phyloP scores from a whole-genome alignment of 208 protist genomes.

The Tritrichomonas foetus region DNA sequence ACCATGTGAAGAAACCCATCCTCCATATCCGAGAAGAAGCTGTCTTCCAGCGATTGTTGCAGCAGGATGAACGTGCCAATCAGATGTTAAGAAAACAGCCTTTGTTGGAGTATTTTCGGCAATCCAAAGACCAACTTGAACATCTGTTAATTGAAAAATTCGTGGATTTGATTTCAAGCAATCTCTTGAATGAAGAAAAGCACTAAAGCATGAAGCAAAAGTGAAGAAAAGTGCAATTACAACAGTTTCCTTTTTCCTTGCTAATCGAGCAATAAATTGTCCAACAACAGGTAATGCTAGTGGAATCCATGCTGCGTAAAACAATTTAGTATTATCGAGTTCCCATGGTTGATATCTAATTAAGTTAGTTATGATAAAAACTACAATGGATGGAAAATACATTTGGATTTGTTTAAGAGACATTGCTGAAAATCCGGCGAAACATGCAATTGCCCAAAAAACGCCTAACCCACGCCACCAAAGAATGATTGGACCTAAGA shows the following conservation, averaged over 20 bases:
- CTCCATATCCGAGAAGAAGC: neutral
- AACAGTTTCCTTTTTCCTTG: neutral
- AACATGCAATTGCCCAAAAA: neutral
- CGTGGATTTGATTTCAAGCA: neutral
- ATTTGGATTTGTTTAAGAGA: neutral
- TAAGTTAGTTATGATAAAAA: neutral
- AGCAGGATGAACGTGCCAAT: neutral
- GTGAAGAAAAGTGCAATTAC: neutral
- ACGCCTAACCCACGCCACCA: neutral
- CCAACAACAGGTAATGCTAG: neutral
- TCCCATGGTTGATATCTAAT: slow-evolving; percentile 36
- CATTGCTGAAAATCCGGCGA: neutral
- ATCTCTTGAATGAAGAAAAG: neutral
- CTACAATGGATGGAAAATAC: neutral
- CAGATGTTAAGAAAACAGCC: neutral
- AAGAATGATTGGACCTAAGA: neutral
- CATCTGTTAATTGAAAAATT: neutral
- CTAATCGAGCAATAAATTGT: neutral
- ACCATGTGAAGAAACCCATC: neutral
- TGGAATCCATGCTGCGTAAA: neutral
- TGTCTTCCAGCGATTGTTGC: neutral
- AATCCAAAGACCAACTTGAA: neutral
- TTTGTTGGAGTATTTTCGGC: neutral
- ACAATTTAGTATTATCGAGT: slow-evolving; percentile 23
- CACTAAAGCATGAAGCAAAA: neutral